Base-by-base conservation (phyloP, 768 basidiomycete species). In the Lactarius trivialis region DNA sequence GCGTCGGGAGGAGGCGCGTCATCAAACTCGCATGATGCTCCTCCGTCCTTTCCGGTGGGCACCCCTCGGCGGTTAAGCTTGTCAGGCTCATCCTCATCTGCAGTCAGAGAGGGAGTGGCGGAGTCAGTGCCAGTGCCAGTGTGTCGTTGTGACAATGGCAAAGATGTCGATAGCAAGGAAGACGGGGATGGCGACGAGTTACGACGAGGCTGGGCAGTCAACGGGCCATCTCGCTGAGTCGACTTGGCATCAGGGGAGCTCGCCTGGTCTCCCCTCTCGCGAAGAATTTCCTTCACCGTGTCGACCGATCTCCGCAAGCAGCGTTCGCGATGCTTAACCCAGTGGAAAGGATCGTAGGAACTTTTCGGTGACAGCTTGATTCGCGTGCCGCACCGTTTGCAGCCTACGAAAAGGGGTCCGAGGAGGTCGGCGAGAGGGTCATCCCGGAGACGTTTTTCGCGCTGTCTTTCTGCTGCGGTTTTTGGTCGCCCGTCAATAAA, bases 381-480 rank as follows among this genome's bases (percentile, higher is more conserved):
- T 32, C 55, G 58, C 14, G 55, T 63, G 32, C 65, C 65, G n/a
- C 67, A 67, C 26, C 64, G 60, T 24, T 28, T 66, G 53, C 67
- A 67, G 48, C 58, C 48, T 19, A 67, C 60, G 19, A 60, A 67
- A 15, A 66, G 58, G 7, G 67, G 61, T 2, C 61, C 56, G 14
- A 66, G 52, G 32, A 67, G 65, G 43, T 67, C 65, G 11, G 65
- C 67, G 33, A 67, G 65, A n/a, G 67, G 67, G 41, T 67, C 67
- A 11, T 58, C 61, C 19, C 52, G 58, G 21, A 66, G 55, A 36
- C 61, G 61, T 30, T 61, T 57, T 45, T 67, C 67, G 21, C 67
- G 67, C 60, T 53, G 51, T 32, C 36, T 55, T 34, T 67, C 65
- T 15, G 65, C 65, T 7, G 65, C 65, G 28, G 67, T 67, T 45